phyloP scores from a whole-genome alignment of 495 filamentous ascomycete species.

The Lophium mytilinum region DNA sequence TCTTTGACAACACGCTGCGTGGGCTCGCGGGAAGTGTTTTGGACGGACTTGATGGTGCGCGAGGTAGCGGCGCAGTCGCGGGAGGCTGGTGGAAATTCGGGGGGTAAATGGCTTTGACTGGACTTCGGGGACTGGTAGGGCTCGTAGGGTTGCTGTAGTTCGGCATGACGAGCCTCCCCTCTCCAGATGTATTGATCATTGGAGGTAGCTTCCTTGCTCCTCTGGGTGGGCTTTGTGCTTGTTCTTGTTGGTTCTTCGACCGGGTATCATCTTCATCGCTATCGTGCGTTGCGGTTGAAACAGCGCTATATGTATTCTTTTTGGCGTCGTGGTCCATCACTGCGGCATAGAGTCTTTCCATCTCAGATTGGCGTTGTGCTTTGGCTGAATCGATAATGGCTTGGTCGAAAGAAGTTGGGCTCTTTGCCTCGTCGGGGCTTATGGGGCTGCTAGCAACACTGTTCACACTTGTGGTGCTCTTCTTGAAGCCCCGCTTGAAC shows the following conservation, averaged over 20 bases:
- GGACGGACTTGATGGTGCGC: conserved; percentile 1
- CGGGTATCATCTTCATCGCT: conserved; percentile 12
- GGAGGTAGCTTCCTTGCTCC: conserved; percentile 4
- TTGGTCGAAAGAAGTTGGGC: conserved; percentile 61
- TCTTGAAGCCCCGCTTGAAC: conserved; percentile 29
- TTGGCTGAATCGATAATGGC: conserved; percentile 65
- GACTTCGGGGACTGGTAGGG: conserved; percentile 9
- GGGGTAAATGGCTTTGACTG: conserved; percentile 35
- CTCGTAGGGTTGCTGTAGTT: conserved; percentile 16
- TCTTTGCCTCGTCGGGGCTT: conserved; percentile 32
- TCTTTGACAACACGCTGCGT: conserved; percentile 24
- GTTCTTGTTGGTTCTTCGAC: conserved; percentile 5
- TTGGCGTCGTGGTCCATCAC: conserved; percentile 83
- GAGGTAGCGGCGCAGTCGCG: conserved; percentile 17
- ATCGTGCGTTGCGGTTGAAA: background rate
- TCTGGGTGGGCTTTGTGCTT: conserved; percentile 1
- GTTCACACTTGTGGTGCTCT: conserved; percentile 30
- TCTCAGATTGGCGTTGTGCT: conserved; percentile 62
- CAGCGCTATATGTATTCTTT: conserved; percentile 31
- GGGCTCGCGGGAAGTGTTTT: conserved; percentile 9
- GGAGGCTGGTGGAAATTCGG: conserved; percentile 25
- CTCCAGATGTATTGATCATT: conserved; percentile 9
- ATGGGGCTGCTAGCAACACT: conserved; percentile 30
- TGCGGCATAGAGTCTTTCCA: conserved; percentile 83
- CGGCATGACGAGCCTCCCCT: background rate